Conservation (phyloP, 73 alveolate species). For the Paramecium primaurelia region DNA sequence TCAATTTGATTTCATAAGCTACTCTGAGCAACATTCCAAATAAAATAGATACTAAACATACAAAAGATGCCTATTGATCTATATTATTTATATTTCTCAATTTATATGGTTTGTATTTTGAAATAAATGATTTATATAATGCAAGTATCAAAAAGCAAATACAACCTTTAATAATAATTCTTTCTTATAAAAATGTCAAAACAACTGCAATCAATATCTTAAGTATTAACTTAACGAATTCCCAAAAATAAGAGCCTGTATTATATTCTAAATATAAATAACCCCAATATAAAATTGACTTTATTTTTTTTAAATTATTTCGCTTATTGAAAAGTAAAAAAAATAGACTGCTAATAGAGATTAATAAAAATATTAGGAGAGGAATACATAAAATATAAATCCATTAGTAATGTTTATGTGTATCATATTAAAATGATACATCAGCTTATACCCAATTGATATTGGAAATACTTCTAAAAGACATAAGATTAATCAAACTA, state of each 20-base stretch:
- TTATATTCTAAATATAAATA: background rate
- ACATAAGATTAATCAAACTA: background rate
- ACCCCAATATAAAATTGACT: background rate
- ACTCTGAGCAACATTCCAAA: background rate
- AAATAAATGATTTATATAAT: background rate
- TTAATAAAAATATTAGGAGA: background rate
- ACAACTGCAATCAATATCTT: background rate
- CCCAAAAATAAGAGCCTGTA: background rate
- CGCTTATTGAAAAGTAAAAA: background rate
- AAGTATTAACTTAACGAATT: background rate
- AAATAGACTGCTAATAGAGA: background rate
- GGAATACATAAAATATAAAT: background rate
- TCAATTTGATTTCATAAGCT: background rate
- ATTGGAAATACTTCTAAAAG: background rate
- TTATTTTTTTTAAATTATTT: background rate
- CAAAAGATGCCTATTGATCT: background rate
- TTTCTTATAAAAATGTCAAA: background rate
- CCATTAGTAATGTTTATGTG: background rate
- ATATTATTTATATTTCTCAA: background rate
- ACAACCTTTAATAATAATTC: background rate
- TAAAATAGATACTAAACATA: background rate
- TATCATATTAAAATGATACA: background rate
- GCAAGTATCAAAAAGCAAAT: background rate
- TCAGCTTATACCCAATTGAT: background rate
- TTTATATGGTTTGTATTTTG: background rate